These are phyloP conservation scores for Eimeria necatrix DNA, from an alignment of 169 alveolate genomes.

Conservation along the genomic window DNA sequence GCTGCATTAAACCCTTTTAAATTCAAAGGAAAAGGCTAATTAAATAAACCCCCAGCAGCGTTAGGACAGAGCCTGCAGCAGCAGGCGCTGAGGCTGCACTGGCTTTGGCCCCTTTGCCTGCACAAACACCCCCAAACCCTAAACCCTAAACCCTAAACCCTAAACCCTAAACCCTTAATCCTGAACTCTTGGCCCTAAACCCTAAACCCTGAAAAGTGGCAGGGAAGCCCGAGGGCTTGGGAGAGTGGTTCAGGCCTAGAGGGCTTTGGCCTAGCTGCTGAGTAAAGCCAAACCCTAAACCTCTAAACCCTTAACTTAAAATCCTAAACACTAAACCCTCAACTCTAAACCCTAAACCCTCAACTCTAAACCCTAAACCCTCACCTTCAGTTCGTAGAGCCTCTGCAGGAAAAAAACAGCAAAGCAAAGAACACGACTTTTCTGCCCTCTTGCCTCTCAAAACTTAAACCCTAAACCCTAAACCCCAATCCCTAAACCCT, in stretches of 20 bases:
- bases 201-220: neutral
- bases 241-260: too few species aligned
- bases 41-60: neutral
- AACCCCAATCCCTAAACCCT: neutral
- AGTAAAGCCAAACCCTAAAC: too few species aligned
- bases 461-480: slow-evolving; percentile 7
- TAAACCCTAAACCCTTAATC: neutral
- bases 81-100: neutral
- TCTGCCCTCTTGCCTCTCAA: neutral
- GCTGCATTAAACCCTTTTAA: neutral
- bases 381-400: slow-evolving; percentile 4
- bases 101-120: neutral
- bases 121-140: neutral
- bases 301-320: neutral
- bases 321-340: neutral
- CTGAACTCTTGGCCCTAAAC: neutral
- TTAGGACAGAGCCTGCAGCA: neutral
- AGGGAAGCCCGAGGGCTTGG: neutral
- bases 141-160: neutral
- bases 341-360: slow-evolving; percentile 10
- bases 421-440: neutral
- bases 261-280: too few species aligned
- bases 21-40: neutral
- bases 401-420: neutral
- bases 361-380: neutral